phyloP scores from a whole-genome alignment of 108 stramenopile species.

The Fragilaria radians region DNA sequence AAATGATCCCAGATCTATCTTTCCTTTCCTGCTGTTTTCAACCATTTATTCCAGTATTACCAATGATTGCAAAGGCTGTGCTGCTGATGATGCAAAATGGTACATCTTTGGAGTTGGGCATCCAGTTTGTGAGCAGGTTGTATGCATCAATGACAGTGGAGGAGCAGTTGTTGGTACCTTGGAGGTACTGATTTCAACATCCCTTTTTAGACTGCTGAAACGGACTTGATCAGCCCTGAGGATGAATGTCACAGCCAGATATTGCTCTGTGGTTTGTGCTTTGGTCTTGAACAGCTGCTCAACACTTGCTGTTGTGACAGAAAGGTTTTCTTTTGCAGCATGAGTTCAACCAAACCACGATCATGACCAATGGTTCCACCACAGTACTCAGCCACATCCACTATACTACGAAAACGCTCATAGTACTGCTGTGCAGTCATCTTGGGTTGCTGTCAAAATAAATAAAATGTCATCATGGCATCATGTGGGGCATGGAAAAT shows the following conservation, averaged over 20 bases:
- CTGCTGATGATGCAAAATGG: not conserved
- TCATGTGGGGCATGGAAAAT: conserved; percentile 5
- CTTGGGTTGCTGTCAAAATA: not conserved
- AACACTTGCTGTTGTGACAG: not conserved
- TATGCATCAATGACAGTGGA: conserved; percentile 12
- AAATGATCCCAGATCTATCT: too few relatives aligned
- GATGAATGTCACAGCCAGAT: not conserved
- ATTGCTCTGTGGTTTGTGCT: not conserved
- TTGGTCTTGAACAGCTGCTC: not conserved
- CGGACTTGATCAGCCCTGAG: not conserved
- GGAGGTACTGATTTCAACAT: not conserved
- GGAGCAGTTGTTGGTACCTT: too few relatives aligned
- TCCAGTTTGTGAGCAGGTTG: too few relatives aligned
- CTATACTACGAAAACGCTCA: too few relatives aligned
- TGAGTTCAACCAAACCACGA: not conserved
- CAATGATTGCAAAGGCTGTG: not conserved
- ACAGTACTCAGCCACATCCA: conserved; percentile 6
- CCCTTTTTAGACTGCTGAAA: conserved; percentile 2
- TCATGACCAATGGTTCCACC: too few relatives aligned
- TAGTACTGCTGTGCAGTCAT: not conserved
- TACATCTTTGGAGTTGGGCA: not conserved
- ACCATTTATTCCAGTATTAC: not conserved
- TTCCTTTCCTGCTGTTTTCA: too few relatives aligned
- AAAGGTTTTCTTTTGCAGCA: not conserved
- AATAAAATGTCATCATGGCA: conserved; percentile 2